Percentiles rank a stretch among this genome's conserved stretches.
These are phyloP conservation scores for Sistotremastrum suecicum DNA, from an alignment of 768 basidiomycete genomes.

Conservation along the genomic window DNA sequence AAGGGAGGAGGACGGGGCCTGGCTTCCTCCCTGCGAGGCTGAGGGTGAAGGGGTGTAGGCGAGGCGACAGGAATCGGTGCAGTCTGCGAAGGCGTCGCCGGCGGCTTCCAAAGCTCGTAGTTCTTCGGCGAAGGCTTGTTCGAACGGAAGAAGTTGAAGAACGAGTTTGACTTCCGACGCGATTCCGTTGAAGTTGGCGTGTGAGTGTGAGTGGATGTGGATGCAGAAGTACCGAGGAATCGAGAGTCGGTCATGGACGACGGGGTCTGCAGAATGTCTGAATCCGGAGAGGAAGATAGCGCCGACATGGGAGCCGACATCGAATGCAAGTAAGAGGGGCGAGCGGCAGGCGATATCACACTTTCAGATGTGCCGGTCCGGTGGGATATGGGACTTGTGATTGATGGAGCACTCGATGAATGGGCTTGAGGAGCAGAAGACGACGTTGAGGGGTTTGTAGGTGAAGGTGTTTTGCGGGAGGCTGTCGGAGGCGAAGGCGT, in stretches of 20 bases:
- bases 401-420: not conserved
- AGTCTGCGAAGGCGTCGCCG: not conserved
- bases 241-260: conserved; percentile 46
- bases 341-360: not conserved
- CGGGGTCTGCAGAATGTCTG: conserved; percentile 43
- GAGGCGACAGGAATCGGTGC: conserved; percentile 7
- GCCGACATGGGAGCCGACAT: not conserved
- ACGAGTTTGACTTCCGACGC: conserved; percentile 20
- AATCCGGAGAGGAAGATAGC: conserved; percentile 26
- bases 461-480: not conserved
- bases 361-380: not conserved
- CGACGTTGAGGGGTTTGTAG: not conserved
- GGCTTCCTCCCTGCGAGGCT: not conserved
- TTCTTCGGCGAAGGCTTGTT: not conserved
- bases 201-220: conserved; percentile 22
- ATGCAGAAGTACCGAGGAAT: conserved; percentile 27
- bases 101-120: conserved; percentile 6
- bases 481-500: not conserved
- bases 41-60: conserved; percentile 17
- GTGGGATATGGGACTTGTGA: not conserved
- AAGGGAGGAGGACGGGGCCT: not conserved
- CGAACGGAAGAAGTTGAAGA: conserved; percentile 24
- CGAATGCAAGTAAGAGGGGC: not conserved
- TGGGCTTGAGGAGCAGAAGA: not conserved
- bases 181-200: conserved; percentile 13